A percentile compares a stretch with the other conserved stretches of the same genome.
Conservation (phyloP, 495 filamentous ascomycete species). For the Hyphodiscus hymeniophilus region DNA sequence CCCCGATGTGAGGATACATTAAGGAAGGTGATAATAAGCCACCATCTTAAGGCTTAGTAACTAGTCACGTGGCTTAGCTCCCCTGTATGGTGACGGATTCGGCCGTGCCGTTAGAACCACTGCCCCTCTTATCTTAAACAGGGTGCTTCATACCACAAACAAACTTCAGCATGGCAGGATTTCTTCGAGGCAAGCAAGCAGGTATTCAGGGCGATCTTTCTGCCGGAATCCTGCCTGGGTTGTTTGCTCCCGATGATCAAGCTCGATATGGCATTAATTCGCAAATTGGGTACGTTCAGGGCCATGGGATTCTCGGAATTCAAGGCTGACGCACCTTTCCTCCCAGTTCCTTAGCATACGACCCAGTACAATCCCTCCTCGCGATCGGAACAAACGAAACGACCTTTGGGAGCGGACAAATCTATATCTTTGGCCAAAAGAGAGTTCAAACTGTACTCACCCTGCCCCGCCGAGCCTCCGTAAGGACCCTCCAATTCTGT, state of each 20-base stretch:
- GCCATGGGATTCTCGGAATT: neutral
- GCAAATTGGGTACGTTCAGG: conserved; percentile 52
- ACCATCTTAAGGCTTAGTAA: too few species aligned
- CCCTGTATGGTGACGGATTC: too few species aligned
- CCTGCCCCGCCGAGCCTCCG: conserved; percentile 57
- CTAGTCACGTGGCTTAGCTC: too few species aligned
- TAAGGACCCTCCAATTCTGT: conserved; percentile 65
- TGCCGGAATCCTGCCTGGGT: conserved; percentile 59
- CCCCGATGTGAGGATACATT: too few species aligned
- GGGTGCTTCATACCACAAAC: neutral
- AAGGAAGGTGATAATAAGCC: too few species aligned
- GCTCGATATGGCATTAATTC: conserved; percentile 82
- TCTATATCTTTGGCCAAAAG: conserved; percentile 73
- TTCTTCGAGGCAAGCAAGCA: conserved; percentile 85
- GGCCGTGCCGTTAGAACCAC: neutral
- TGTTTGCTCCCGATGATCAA: conserved; percentile 79
- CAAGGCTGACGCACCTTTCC: conserved; percentile 7
- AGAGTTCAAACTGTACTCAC: conserved; percentile 64
- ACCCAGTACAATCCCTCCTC: conserved; percentile 86
- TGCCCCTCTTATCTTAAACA: neutral
- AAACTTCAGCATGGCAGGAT: conserved; percentile 53
- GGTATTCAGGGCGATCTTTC: conserved; percentile 89
- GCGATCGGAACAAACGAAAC: conserved; percentile 87
- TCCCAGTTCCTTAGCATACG: conserved; percentile 68
- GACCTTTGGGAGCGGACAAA: conserved; percentile 36